Evolutionary conservation across 78 protist species (phyloP).

Genomic region (Guillardia theta): DNA sequence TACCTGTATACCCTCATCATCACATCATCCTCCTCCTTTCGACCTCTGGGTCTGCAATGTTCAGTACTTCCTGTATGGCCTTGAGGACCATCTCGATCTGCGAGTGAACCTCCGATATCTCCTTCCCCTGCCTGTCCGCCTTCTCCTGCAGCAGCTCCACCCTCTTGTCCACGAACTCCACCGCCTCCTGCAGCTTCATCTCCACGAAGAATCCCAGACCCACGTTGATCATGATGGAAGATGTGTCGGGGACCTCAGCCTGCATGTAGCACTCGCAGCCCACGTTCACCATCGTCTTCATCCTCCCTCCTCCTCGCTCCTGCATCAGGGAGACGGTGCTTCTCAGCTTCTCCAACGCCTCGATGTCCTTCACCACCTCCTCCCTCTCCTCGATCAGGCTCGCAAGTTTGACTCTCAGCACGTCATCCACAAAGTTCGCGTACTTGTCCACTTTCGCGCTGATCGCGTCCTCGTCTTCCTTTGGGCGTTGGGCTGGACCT

Average conservation of each 20-base stretch:
- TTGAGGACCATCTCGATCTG: background rate
- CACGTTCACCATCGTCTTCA: background rate
- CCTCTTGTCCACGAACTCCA: background rate
- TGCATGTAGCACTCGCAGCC: constrained; percentile 11
- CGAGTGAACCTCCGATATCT: background rate
- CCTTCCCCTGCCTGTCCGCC: background rate
- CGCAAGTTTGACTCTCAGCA: background rate
- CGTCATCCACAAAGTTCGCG: background rate
- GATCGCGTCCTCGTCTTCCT: no score
- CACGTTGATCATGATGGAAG: background rate
- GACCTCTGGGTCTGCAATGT: background rate
- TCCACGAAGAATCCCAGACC: background rate
- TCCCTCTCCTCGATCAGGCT: background rate
- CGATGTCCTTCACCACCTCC: background rate
- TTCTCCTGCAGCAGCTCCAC: background rate
- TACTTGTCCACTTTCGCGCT: background rate
- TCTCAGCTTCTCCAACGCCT: background rate
- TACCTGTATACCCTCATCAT: no score
- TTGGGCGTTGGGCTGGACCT: no score
- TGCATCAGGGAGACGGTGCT: background rate
- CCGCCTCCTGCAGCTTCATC: background rate
- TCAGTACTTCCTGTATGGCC: background rate
- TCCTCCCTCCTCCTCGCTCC: background rate
- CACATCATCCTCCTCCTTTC: no score
- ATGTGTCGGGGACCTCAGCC: background rate